Evolutionary conservation across 2,329 filamentous ascomycete genomes (phyloP).

Genomic region (Aspergillus sp.): DNA sequence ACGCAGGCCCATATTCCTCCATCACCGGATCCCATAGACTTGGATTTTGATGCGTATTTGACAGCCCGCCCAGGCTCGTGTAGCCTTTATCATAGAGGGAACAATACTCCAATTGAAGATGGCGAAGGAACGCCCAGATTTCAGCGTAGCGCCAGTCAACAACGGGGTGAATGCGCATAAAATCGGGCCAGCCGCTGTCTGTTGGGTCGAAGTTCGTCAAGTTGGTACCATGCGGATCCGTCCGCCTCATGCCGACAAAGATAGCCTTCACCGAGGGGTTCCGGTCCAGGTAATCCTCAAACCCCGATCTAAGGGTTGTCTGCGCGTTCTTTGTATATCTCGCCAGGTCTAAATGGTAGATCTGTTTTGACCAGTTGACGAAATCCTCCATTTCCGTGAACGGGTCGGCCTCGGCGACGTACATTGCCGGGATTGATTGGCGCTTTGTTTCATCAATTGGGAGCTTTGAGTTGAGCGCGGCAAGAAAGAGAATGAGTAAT

Average conservation of each 20-base stretch:
- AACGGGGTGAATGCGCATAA: conserved; percentile 91
- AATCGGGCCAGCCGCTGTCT: conserved; percentile 84
- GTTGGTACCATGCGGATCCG: conserved; percentile 82
- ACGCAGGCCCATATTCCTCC: conserved; percentile 66
- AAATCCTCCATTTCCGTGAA: conserved; percentile 87
- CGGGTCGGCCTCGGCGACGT: conserved; percentile 81
- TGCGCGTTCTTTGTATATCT: conserved; percentile 63
- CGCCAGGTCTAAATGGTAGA: conserved; percentile 74
- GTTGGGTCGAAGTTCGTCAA: conserved; percentile 84
- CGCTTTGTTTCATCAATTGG: conserved; percentile 32
- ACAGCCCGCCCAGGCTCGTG: conserved; percentile 86
- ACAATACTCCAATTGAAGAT: conserved; percentile 80
- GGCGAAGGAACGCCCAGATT: conserved; percentile 80
- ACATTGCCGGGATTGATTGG: conserved; percentile 71
- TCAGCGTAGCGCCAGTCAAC: conserved; percentile 98
- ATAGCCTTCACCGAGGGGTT: conserved; percentile 67
- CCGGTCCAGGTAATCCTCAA: conserved; percentile 67
- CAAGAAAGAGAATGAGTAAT: conserved; percentile 81
- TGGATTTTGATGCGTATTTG: conserved; percentile 88
- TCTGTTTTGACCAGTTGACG: conserved; percentile 63
- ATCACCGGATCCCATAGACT: conserved; percentile 50
- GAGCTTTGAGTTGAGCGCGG: conserved; percentile 52
- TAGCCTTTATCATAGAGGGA: conserved; percentile 84
- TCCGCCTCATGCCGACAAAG: conserved; percentile 83
- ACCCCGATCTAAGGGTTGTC: conserved; percentile 70